Evolutionary conservation across 2,329 filamentous ascomycete genomes (phyloP), one percentile per base, ranked within the genome.

Genomic region (Aureobasidium namibiae): DNA sequence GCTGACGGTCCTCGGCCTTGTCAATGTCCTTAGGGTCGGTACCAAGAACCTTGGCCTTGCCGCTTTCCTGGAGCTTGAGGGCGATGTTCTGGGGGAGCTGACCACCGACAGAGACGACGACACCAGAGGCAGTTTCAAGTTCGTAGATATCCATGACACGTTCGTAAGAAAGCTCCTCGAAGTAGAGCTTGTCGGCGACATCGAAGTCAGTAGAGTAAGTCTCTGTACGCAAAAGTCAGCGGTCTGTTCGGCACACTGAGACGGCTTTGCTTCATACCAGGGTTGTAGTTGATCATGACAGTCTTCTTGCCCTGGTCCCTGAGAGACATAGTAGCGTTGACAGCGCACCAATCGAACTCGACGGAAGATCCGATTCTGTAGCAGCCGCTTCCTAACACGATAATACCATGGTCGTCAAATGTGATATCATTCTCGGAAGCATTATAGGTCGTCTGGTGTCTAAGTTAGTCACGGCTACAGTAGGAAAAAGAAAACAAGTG

Each of bases 111-210:
- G 91, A 96, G 8, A 97, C 92, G 4, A 97, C 92, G 26, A 97
- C 90, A 67, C 92, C 92, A 57, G 80, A 84, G 7, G 92, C 86
- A 61, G 79, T 79, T 75, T 97, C 94, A 16, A 97, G 82, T 74
- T 97, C 94, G 73, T 96, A 96, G 65, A 97, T 97, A 73, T 99
- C 94, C 90, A 97, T 95, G 10, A 97, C 92, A 70, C 92, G 87
- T 78, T 97, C 94, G 72, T 96, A 97, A 74, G 88, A 94, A 58
- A 97, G 77, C 75, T 99, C 94, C 67, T 97, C 94, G 65, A 99
- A 99, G 76, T 97, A 99, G 5, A 99, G 83, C 68, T 86, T 90
- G 68, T 97, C 92, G 9, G 91, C 90, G 10, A 83, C 84, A 67
- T 99, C 94, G 71, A 87, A 92, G 74, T 97, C 94, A 0, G 92